Base-by-base conservation (phyloP, 257 asterid genomes). In the Nemophila menziesii region DNA sequence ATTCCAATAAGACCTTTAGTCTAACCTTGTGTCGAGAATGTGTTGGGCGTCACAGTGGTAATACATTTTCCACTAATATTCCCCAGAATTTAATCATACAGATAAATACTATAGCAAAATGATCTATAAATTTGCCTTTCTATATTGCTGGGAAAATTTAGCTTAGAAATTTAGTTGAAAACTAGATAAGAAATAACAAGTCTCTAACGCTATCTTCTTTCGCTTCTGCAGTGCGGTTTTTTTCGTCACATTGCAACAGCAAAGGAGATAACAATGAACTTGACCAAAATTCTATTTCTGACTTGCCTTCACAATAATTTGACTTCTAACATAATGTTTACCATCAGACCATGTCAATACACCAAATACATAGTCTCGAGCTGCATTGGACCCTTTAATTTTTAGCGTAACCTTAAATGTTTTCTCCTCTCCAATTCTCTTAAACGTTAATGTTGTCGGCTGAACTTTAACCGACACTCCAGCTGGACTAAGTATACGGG, bases 261-360 rank as follows among this genome's bases (percentile, higher is more conserved):
- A 29, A 5, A 2, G 36, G 36, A 29, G 36, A 5, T 2, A 29
- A 29, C 5, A 29, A 5, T 29, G 33, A 24, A 24, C 33, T 24
- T 24, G 9, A 2, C 36, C 12, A 7, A 29, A 2, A 29, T 29
- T 10, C 7, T 5, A 29, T 29, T 20, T 0, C 37, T 43, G 22
- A 44, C 27, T 19, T 27, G 63, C 51, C 44, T 70, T 79, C 43
- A 79, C 92, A 15, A 79, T 89, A 61, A 89, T 75, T 17, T 89
- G 90, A 87, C 87, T 87, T 56, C 89, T 77, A 0, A 75, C 97
- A 51, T 62, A 60, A 40, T 87, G 97, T 44, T 61, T 73, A 33
- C 85, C 79, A 71, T 87, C 93, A 33, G 79, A 75, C 97, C 97
- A 84, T 41, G 18, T 72, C 71, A 86, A 55, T 67, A 68, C 67